These are phyloP conservation scores for Elsinoe ampelina DNA, from an alignment of 2,329 filamentous ascomycete genomes.

Conservation along the genomic window DNA sequence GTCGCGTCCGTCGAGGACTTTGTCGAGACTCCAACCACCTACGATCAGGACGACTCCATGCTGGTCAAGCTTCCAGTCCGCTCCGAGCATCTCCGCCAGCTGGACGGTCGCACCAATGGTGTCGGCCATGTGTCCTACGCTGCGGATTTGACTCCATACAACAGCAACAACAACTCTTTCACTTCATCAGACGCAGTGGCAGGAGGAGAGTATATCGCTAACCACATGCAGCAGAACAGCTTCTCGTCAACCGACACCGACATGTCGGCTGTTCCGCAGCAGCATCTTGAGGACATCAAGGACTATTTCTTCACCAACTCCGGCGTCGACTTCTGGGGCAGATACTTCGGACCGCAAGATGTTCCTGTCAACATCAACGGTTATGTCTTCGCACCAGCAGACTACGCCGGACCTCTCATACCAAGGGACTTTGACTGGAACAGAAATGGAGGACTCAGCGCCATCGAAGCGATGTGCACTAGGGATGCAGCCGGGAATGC, in stretches of 20 bases:
- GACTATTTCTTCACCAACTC: background rate
- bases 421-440: constrained; percentile 1
- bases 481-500: background rate
- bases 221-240: constrained; percentile 33
- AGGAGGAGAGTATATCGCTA: constrained; percentile 44
- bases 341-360: background rate
- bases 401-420: background rate
- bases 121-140: background rate
- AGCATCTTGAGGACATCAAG: background rate
- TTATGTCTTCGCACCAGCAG: background rate
- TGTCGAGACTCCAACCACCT: background rate
- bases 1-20: background rate
- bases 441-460: background rate
- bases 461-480: background rate
- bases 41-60: background rate
- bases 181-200: constrained; percentile 20
- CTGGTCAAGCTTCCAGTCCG: background rate
- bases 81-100: background rate
- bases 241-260: constrained; percentile 19
- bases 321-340: background rate
- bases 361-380: background rate
- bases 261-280: background rate
- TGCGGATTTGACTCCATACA: background rate
- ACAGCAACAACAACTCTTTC: background rate
- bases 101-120: background rate